Base-by-base conservation (phyloP, 1,284 basidiomycete species). In the Cutaneotrichosporon sp. region DNA sequence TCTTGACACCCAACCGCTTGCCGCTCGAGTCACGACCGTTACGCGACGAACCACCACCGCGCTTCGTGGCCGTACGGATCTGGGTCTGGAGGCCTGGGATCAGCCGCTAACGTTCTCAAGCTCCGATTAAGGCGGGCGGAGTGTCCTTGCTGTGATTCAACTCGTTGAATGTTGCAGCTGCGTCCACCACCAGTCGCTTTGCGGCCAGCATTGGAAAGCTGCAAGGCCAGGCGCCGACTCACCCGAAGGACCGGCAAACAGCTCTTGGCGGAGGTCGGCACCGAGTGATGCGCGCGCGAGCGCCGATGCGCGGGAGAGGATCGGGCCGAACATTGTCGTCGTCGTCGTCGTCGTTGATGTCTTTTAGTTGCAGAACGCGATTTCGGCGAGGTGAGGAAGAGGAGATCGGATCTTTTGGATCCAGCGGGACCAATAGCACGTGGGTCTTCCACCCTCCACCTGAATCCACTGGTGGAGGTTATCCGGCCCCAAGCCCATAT, bases 11-110 rank as follows among this genome's bases (percentile, higher is more conserved):
- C 55, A 97, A 81, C 46, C 94, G 88, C 81, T 92, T 90, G 71
- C 94, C 94, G 38, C 91, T 89, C 3, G 92, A 93, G 66, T 91
- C 90, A 69, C 94, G 88, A 71, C 93, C 89, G 78, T 97, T 97
- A 78, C 89, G 88, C 5, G 93, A 89, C 31, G 89, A 91, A 60
- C 94, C 94, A 75, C 94, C 94, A 61, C 92, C 93, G 60, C 91
- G 88, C 81, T 97, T 97, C 61, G 95, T 97, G 52, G 94, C 92
- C 26, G 90, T 95, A 79, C 94, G 88, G 62, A 95, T 84, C 63
- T 93, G 87, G 5, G 69, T 62, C 46, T 70, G 66, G 36, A 69
- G 61, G 51, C 62, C 70, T 72, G 68, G 0, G 5, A 60, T 70
- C 36, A 62, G 61, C 56, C 38, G 32, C 30, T 22, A 11, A 9